Percentiles rank a stretch among this genome's conserved stretches.
These are phyloP conservation scores for Cyberlindnera petersonii DNA, from an alignment of 805 yeast species.

Conservation along the genomic window DNA sequence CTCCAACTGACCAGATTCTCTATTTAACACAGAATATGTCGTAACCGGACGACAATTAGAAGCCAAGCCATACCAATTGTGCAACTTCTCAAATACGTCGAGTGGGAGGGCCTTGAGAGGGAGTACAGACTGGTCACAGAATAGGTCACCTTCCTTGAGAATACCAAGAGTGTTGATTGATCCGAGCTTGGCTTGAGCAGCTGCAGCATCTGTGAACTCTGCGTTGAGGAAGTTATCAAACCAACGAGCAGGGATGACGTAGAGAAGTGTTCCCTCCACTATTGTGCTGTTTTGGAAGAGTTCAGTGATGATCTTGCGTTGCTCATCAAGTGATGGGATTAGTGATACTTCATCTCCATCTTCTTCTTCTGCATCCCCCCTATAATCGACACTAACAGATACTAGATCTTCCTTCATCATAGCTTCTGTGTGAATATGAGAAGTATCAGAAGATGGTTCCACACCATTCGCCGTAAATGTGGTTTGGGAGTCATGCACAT, in stretches of 20 bases:
- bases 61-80: slow-evolving; percentile 51
- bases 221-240: slow-evolving; percentile 9
- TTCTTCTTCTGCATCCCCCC: slow-evolving; percentile 2
- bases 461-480: slow-evolving; percentile 7
- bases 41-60: slow-evolving; percentile 35
- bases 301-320: slow-evolving; percentile 12
- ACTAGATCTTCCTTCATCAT: too few relatives aligned
- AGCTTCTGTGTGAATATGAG: too few relatives aligned
- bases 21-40: slow-evolving; percentile 34
- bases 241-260: slow-evolving; percentile 20
- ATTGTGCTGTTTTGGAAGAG: slow-evolving; percentile 6
- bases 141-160: slow-evolving; percentile 42
- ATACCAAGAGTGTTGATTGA: slow-evolving; percentile 44
- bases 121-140: slow-evolving; percentile 31
- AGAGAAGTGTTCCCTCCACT: slow-evolving; percentile 17
- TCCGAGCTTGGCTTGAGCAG: slow-evolving; percentile 13
- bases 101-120: slow-evolving; percentile 39
- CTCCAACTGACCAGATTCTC: slow-evolving; percentile 26
- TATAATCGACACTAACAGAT: too few relatives aligned
- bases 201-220: slow-evolving; percentile 8
- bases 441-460: too few relatives aligned
- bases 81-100: slow-evolving; percentile 40
- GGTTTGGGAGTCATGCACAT: slow-evolving; percentile 4
- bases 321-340: slow-evolving; percentile 14
- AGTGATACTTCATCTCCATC: not conserved